phyloP scores from a whole-genome alignment of 345 rosid genomes.

The Rhodamnia rubescens region DNA sequence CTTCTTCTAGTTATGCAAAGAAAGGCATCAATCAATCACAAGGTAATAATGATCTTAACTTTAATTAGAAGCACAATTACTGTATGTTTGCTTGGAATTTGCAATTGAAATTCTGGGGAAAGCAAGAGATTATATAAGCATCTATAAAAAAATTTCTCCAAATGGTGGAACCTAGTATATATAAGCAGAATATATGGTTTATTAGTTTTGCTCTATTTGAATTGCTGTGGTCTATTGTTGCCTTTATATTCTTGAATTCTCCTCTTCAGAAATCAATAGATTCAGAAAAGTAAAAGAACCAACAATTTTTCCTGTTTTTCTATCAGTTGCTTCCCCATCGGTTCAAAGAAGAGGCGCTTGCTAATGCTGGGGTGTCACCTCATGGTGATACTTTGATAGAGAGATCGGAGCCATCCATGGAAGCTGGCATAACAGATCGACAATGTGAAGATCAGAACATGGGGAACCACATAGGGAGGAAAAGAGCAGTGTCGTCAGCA shows the following conservation, averaged over 20 bases:
- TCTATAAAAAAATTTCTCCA: background rate
- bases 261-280: background rate
- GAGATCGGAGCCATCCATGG: background rate
- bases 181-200: background rate
- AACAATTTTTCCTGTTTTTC: background rate
- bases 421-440: background rate
- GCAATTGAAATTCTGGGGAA: background rate
- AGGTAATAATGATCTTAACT: background rate
- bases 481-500: background rate
- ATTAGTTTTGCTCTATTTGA: background rate
- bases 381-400: background rate
- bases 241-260: background rate
- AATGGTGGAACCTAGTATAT: background rate
- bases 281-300: background rate
- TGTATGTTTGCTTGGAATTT: background rate
- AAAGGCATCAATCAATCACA: background rate
- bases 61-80: background rate
- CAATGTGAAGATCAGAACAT: background rate
- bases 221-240: background rate
- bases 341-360: background rate
- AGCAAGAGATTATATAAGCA: background rate
- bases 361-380: background rate
- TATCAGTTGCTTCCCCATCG: background rate
- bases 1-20: constrained; percentile 1
- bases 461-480: background rate